These are phyloP conservation scores for Diplosphaera chodatii DNA, from an alignment of 139 green algal genomes.

Conservation along the genomic window DNA sequence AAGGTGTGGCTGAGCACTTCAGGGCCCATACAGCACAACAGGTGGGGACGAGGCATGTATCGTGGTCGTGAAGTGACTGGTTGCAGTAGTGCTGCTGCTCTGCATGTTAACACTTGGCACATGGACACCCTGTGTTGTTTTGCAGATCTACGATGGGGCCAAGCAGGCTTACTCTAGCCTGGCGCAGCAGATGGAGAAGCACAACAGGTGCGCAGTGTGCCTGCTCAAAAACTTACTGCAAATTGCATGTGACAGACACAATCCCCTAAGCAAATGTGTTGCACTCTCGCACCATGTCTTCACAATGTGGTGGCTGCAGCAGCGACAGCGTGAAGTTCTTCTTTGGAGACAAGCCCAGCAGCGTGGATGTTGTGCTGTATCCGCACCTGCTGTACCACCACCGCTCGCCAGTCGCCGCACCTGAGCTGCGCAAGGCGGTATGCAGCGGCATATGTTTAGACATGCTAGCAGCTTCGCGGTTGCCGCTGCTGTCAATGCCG, in stretches of 20 bases:
- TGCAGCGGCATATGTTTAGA: no score
- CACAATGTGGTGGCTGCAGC: background rate
- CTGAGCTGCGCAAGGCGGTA: conserved; percentile 40
- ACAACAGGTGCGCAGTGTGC: background rate
- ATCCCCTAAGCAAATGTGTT: no score
- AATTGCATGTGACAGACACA: no score
- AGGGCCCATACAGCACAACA: conserved; percentile 21
- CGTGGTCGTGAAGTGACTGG: no score
- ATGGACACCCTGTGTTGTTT: no score
- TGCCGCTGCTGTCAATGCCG: no score
- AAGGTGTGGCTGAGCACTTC: conserved; percentile 28
- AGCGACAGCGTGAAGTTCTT: conserved; percentile 32
- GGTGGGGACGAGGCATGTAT: no score
- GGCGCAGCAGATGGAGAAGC: conserved; percentile 30
- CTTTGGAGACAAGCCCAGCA: conserved; percentile 48
- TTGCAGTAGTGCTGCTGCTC: no score
- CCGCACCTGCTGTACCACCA: conserved; percentile 54
- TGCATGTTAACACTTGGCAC: no score
- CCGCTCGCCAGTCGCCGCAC: conserved; percentile 34
- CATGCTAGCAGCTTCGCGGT: no score
- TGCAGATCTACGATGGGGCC: conserved; percentile 38
- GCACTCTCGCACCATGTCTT: no score
- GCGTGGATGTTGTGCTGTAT: conserved; percentile 54
- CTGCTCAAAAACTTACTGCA: no score
- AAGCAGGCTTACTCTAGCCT: conserved; percentile 29